Evolutionary conservation across 1,139 yeast species (phyloP).

Genomic region (Debaryomyces sp.): DNA sequence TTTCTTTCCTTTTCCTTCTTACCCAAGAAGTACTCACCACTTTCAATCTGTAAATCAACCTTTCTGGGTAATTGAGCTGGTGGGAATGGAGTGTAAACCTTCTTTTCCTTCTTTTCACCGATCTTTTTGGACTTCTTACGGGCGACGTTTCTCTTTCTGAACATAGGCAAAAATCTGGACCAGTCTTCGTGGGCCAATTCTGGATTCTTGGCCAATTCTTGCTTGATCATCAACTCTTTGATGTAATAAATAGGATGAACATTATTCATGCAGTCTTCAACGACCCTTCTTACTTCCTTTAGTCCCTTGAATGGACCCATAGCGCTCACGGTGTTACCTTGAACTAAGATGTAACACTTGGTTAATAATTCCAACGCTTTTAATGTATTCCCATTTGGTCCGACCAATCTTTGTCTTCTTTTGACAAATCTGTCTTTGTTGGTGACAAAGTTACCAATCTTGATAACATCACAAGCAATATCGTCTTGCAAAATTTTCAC

Average conservation of each 20-base stretch:
- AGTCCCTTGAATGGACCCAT: conserved; percentile 97
- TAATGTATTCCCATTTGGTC: conserved; percentile 95
- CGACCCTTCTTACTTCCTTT: conserved; percentile 89
- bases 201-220: conserved; percentile 92
- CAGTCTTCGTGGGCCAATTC: conserved; percentile 95
- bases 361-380: conserved; percentile 94
- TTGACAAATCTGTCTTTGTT: conserved; percentile 94
- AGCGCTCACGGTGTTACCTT: conserved; percentile 95
- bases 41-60: conserved; percentile 95
- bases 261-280: conserved; percentile 96
- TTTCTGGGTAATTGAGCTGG: conserved; percentile 97
- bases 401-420: conserved; percentile 94
- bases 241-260: conserved; percentile 96
- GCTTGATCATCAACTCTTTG: conserved; percentile 95
- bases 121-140: conserved; percentile 79
- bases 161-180: conserved; percentile 95
- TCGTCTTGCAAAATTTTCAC: conserved; percentile 89
- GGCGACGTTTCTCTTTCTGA: conserved; percentile 94
- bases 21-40: conserved; percentile 97
- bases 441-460: conserved; percentile 85
- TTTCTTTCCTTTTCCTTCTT: conserved; percentile 77
- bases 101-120: conserved; percentile 59
- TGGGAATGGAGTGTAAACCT: conserved; percentile 97
- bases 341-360: conserved; percentile 91
- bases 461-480: conserved; percentile 92